phyloP scores from a whole-genome alignment of 1,139 yeast genomes.

The Blastobotrys arbuscula region DNA sequence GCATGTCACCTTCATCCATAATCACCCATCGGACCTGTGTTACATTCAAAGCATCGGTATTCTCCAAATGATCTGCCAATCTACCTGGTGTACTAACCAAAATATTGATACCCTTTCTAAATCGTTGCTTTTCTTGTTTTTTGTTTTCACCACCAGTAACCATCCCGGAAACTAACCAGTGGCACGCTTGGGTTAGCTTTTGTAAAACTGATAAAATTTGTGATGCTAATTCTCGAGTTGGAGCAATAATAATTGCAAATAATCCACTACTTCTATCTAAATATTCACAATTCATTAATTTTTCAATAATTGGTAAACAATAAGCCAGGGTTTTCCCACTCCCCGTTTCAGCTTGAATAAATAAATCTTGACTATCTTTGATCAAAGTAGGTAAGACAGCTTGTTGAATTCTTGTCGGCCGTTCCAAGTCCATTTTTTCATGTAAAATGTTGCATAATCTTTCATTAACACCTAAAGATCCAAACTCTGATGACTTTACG shows the following conservation, averaged over 20 bases:
- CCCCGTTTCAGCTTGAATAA: slow-evolving; percentile 93
- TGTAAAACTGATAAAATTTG: slow-evolving; percentile 84
- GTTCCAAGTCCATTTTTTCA: slow-evolving; percentile 51
- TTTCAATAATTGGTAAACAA: slow-evolving; percentile 72
- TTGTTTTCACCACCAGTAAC: slow-evolving; percentile 95
- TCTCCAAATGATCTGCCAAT: slow-evolving; percentile 84
- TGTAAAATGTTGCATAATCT: slow-evolving; percentile 50
- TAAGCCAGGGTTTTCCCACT: slow-evolving; percentile 92
- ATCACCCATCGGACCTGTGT: slow-evolving; percentile 76
- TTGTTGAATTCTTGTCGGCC: slow-evolving; percentile 85
- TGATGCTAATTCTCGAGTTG: slow-evolving; percentile 91
- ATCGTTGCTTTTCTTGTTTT: slow-evolving; percentile 84
- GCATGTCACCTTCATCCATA: slow-evolving; percentile 91
- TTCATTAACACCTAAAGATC: slow-evolving; percentile 62
- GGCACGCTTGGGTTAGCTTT: slow-evolving; percentile 58
- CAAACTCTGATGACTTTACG: slow-evolving; percentile 56
- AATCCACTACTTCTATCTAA: slow-evolving; percentile 73
- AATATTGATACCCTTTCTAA: slow-evolving; percentile 83
- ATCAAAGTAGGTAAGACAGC: slow-evolving; percentile 70
- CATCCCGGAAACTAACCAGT: slow-evolving; percentile 82
- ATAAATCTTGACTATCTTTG: slow-evolving; percentile 51
- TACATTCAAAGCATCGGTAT: slow-evolving; percentile 68
- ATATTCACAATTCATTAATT: slow-evolving; percentile 51
- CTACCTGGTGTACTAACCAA: slow-evolving; percentile 92
- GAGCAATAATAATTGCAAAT: slow-evolving; percentile 81